Evolutionary conservation across 441 rosid species (phyloP), one percentile per base, ranked within the genome.

Genomic region (Mallotus japonicus): DNA sequence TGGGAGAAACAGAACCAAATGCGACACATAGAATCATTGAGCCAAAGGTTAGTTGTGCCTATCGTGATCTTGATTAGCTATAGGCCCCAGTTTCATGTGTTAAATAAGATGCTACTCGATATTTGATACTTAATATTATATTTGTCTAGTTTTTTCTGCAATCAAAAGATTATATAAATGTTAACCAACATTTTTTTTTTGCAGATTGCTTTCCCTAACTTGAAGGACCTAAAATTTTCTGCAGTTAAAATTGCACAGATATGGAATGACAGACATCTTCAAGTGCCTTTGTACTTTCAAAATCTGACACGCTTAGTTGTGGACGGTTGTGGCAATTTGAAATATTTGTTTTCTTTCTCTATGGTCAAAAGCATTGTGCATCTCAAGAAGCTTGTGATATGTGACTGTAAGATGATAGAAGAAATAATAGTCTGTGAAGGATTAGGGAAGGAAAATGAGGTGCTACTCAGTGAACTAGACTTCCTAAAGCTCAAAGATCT

Each of bases 121-220:
- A 2, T 24, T 24, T 24, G n/a, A n/a, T n/a, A n/a, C n/a, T n/a
- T n/a, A n/a, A n/a, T n/a, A n/a, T n/a, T n/a, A n/a, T n/a, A n/a
- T n/a, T n/a, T n/a, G n/a, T n/a, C n/a, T 24, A 24, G 28, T 1
- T 24, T 24, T 24, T 24, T 24, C 28, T 24, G 28, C 1, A 24
- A 1, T 24, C 28, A 24, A 24, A 24, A 24, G 1, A 24, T 0
- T 24, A 24, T 24, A 1, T 0, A 24, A 24, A 24, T 24, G 28
- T 24, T 24, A 24, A 24, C 28, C 28, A 1, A 24, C 28, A 0
- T 24, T 24, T 24, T 24, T 1, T 24, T 24, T 24, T 24, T 24
- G 53, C 76, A 79, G 82, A 20, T 66, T 74, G n/a, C 14, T 16
- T 44, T 66, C 4, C 73, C 72, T 0, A 60, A 51, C 13, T 60